Base-by-base conservation (phyloP, 2,329 filamentous ascomycete genomes). In the Coniella lustricola region DNA sequence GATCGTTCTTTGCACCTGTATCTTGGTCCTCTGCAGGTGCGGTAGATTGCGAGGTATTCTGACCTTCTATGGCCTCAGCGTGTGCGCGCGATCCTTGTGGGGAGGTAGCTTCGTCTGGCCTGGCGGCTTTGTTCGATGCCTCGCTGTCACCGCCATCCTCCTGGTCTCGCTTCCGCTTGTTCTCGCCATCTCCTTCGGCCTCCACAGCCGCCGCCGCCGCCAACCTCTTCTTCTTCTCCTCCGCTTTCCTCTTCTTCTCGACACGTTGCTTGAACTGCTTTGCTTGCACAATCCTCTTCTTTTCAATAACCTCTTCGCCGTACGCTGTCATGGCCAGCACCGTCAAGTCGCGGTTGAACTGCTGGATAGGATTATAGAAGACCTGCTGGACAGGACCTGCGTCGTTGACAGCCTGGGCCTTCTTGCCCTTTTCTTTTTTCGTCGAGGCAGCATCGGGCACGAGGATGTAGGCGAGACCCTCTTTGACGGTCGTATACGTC, bases 341-440 rank as follows among this genome's bases (percentile, higher is more conserved):
- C 52, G 89, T 96, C 56, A 98, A 69, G 63, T 98, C 93, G 40
- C 94, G 85, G 67, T 98, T 98, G 74, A 97, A 98, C 64, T 98
- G 93, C 64, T 98, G 93, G 47, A 98, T 96, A 0, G 93, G 91
- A 59, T 98, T 98, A 76, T 98, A 98, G 63, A 98, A 98, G 48
- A 98, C 94, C 59, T 91, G 85, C 57, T 83, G 78, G 34, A 81
- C 74, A 57, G 81, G 75, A 44, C 82, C 77, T 51, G 76, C 71
- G 59, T 80, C 77, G 7, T 64, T 49, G 18, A 37, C 32, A 8
- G 12, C 12, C 9, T 63, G 49, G 67, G 64, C n/a, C n/a, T n/a
- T 58, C 65, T 70, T 55, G 56, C 60, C 48, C 31, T 57, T 51
- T 17, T 54, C 54, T 7, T 54, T 49, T 41, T 59, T 58, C 29